Base-by-base conservation (phyloP, 2,329 filamentous ascomycete genomes). In the Nemania serpens region DNA sequence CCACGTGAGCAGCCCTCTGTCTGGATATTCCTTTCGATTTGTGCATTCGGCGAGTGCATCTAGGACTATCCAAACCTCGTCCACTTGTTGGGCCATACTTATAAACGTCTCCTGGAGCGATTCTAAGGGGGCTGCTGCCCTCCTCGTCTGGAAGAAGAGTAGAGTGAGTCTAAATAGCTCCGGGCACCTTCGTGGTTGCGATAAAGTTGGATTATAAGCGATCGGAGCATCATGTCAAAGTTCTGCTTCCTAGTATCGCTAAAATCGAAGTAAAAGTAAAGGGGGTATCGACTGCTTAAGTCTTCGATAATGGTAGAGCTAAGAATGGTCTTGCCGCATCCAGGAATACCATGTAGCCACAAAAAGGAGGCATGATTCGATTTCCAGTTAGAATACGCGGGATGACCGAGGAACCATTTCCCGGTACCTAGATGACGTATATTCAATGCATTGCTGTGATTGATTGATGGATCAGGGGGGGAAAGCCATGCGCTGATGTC, bases 281-380 rank as follows among this genome's bases (percentile, higher is more conserved):
- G 36, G 7, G 68, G 33, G 7, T 43, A 49, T 20, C 25, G 43
- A 22, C 29, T 39, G 25, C 66, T 49, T 9, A 73, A 52, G 51
- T 73, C 55, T 57, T 75, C 52, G n/a, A 78, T 68, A 25, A 79
- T 63, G 1, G 70, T 75, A 5, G 74, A 77, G 59, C 72, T 74
- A 0, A 79, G 69, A 54, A 79, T 68, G 0, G 76, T 78, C 62
- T 79, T 79, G 11, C 78, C 77, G 50, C 76, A 79, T 39, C 77
- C 77, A 17, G 75, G 70, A 20, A 76, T 77, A 1, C 77, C 75
- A 63, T 76, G 57, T 5, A 79, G 69, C 75, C 75, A 79, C 0
- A 78, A 58, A 55, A 69, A 69, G 5, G 73, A 76, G 12, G 66
- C 67, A 15, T 51, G 33, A 13, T 49, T 43, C 1, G 34, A 62